Evolutionary conservation across 2,329 filamentous ascomycete species (phyloP), one percentile per base, ranked within the genome.

Genomic region (Trichophyton simii): DNA sequence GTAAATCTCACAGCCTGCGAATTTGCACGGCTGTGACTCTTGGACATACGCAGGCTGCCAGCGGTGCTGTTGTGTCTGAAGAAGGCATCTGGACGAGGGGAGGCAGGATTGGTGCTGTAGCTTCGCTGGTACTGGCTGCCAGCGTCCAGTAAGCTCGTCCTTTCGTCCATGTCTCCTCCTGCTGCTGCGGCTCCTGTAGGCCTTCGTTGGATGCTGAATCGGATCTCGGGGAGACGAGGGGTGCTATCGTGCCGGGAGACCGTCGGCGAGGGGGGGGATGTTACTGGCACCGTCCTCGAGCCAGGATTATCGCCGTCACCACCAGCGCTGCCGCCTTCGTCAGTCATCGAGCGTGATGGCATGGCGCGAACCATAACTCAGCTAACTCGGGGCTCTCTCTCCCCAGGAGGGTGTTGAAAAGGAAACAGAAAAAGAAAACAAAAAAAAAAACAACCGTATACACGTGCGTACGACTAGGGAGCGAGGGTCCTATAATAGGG

Each of bases 1-100:
- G 88, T 20, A 85, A 76, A 0, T 18, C 87, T 82, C 46, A 80
- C 77, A 18, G 71, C 73, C 62, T 77, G 76, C 0, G 81, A 83
- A 62, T 76, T 77, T 5, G 75, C 71, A 48, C 80, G 76, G 64
- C 79, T 82, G 62, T 79, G 77, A 60, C 79, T 74, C 28, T 72
- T 72, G 20, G 75, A 71, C 20, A 72, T 72, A 38, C 73, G 73
- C 22, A 75, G 59, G 52, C 72, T 76, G 1, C 72, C 72, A 1
- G 70, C 67, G 3, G 69, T 65, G 50, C 73, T 68, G 34, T 70
- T 67, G 55, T 74, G 71, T 57, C 73, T 68, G 42, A 73, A 69
- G 9, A 69, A 69, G 4, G 63, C 52, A 44, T 75, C 72, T 6
- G 70, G 67, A 0, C 72, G 70, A 0, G 71, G 69, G 22, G 68